phyloP scores from a whole-genome alignment of 2,329 filamentous ascomycete species.

The Furcasterigmium sp. region DNA sequence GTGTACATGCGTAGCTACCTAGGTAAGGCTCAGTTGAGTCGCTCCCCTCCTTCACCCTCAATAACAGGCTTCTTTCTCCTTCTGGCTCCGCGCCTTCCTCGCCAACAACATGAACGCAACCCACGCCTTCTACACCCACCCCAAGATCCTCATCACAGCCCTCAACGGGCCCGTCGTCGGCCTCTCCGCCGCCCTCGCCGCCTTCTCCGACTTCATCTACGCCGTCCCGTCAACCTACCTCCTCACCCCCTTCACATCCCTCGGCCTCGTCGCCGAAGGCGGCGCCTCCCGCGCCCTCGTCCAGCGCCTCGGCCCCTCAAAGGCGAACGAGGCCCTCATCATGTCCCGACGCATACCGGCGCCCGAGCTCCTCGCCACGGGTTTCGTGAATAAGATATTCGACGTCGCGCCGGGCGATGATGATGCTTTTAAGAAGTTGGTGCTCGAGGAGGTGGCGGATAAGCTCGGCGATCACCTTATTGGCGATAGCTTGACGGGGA shows the following conservation, averaged over 20 bases:
- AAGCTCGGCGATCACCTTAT: conserved; percentile 74
- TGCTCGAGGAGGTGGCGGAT: conserved; percentile 77
- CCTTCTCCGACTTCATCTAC: conserved; percentile 91
- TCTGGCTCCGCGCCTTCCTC: conserved; percentile 68
- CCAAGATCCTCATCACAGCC: conserved; percentile 86
- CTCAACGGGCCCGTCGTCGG: conserved; percentile 91
- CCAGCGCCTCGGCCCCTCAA: conserved; percentile 69
- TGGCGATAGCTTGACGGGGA: conserved; percentile 70
- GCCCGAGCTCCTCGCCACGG: conserved; percentile 67
- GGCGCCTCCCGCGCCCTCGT: conserved; percentile 76
- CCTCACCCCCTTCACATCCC: conserved; percentile 83
- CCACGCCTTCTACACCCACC: conserved; percentile 85
- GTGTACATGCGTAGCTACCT: too few relatives aligned
- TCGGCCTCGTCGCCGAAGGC: conserved; percentile 88
- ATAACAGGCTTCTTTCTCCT: too few relatives aligned
- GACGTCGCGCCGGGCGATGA: conserved; percentile 51
- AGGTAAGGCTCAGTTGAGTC: too few relatives aligned
- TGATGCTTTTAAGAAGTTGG: conserved; percentile 63
- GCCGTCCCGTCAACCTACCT: conserved; percentile 75
- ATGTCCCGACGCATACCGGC: conserved; percentile 76
- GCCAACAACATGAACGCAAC: conserved; percentile 86
- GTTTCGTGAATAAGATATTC: conserved; percentile 85
- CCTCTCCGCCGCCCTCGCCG: conserved; percentile 76
- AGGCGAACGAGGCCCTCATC: conserved; percentile 88
- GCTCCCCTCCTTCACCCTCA: too few relatives aligned